Evolutionary conservation across 495 filamentous ascomycete genomes (phyloP).

Genomic region (Trypethelium eluteriae): DNA sequence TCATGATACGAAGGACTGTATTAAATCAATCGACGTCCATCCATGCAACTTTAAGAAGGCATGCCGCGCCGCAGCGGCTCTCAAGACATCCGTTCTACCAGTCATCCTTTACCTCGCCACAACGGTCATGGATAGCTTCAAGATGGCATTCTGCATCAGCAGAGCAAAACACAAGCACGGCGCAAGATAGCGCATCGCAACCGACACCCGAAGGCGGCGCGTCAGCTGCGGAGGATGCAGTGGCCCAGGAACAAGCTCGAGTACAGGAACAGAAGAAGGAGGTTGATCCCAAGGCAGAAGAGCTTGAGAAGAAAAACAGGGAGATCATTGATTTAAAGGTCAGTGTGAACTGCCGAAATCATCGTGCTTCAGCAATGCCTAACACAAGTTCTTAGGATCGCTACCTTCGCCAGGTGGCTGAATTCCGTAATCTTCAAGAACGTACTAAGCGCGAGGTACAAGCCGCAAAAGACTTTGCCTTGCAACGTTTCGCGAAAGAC

Average conservation of each 20-base stretch:
- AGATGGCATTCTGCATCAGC: slow-evolving; percentile 20
- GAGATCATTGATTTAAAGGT: slow-evolving; percentile 86
- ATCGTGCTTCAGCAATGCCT: neutral
- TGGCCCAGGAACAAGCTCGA: slow-evolving; percentile 13
- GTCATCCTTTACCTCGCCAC: slow-evolving; percentile 12
- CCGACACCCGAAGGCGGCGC: slow-evolving; percentile 6
- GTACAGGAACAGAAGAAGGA: slow-evolving; percentile 24
- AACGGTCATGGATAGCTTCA: slow-evolving; percentile 12
- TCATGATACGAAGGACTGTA: neutral
- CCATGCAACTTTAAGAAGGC: neutral
- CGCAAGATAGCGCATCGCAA: slow-evolving; percentile 9
- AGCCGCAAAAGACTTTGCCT: slow-evolving; percentile 78
- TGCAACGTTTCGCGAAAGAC: slow-evolving; percentile 89
- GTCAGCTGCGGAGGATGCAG: slow-evolving; percentile 13
- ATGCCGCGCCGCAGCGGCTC: neutral
- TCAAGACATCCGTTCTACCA: neutral
- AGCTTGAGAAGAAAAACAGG: slow-evolving; percentile 76
- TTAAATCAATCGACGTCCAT: neutral
- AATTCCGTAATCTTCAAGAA: slow-evolving; percentile 95
- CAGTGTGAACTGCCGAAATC: slow-evolving; percentile 20
- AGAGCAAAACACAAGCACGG: slow-evolving; percentile 15
- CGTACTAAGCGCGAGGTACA: slow-evolving; percentile 88
- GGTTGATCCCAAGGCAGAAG: slow-evolving; percentile 43
- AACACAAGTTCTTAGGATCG: slow-evolving; percentile 60
- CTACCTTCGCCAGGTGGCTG: slow-evolving; percentile 84